Base-by-base conservation (phyloP, 371 early-diverging fungal species). In the Mucor racemosus region DNA sequence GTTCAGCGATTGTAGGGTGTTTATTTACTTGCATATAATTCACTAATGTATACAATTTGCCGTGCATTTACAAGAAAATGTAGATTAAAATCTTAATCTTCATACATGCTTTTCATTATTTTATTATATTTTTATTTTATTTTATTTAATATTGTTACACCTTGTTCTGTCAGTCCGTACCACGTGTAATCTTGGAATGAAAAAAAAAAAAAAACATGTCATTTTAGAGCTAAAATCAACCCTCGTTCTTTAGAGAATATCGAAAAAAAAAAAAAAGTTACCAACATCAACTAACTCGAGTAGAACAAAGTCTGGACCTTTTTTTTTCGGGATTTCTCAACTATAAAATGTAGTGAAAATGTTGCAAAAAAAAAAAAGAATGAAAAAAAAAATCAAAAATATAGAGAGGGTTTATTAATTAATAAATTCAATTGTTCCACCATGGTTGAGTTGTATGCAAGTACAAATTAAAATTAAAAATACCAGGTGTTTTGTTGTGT, bases 61-160 rank as follows among this genome's bases (percentile, higher is more conserved):
- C 26, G 1, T 26, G 26, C 26, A 26, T 26, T 26, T 26, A 26
- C 26, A 26, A 26, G 26, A 26, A 26, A 26, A 3, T 26, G 26
- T 26, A 26, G 26, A 26, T 26, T 26, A 26, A 26, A 26, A 26
- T 26, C 26, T 26, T 26, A 26, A 26, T 26, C 26, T 26, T 26
- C 26, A 26, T 26, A 26, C 26, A 26, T 26, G 26, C 3, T 1
- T 26, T 26, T 26, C 44, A n/a, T 7, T 17, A 44, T 15, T 17
- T n/a, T 44, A 44, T 44, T 44, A 44, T 44, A 44, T 44, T 44
- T 44, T 15, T 44, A 44, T 44, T 44, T 44, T 15, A 44, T 44
- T 44, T 44, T n/a, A 44, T 53, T 53, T 53, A 53, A 53, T 53
- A 10, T 53, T 26, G 53, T 53, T 53, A 53, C 53, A 53, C 53